Base-by-base conservation (phyloP, 1,284 basidiomycete genomes). In the Naganishia sp. region DNA sequence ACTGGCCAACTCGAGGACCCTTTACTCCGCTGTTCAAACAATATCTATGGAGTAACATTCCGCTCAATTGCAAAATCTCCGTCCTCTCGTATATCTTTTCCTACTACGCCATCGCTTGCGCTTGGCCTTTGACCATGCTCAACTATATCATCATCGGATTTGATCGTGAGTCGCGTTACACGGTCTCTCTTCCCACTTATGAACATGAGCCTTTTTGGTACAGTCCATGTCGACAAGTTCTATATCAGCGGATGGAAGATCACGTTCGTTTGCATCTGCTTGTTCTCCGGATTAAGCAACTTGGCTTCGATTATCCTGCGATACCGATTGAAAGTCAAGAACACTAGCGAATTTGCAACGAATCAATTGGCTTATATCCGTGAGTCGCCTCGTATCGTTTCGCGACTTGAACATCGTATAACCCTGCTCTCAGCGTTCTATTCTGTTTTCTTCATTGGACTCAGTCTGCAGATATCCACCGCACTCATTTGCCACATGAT, bases 401-500 rank as follows among this genome's bases (percentile, higher is more conserved):
- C 31, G 18, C 17, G 23, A 55, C 61, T 42, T 68, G 65, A 41
- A 58, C 70, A 46, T 60, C 28, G 35, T 39, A 39, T 39, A 47
- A 10, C 28, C 63, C 35, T 54, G 6, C 25, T 41, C 31, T 47
- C 21, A 76, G 74, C 73, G 10, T 71, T 62, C 74, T 90, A 89
- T 81, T 87, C 88, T 80, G 90, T 90, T 81, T 92, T 92, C 84
- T 92, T 92, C 73, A 86, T 87, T 31, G 90, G 90, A 0, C 81
- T 92, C 63, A 86, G 86, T 63, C 84, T 90, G 64, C 89, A 90
- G 68, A 84, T 92, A 46, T 83, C 86, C 2, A 83, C 84, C 46
- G 88, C 90, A 0, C 81, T 93, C 28, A 82, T 90, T 21, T 86
- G 89, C 0, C 91, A 94, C 75, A 68, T 90, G 65, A 86, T 92